Evolutionary conservation across 2,329 filamentous ascomycete species (phyloP).

Genomic region (Diaporthe sp.): DNA sequence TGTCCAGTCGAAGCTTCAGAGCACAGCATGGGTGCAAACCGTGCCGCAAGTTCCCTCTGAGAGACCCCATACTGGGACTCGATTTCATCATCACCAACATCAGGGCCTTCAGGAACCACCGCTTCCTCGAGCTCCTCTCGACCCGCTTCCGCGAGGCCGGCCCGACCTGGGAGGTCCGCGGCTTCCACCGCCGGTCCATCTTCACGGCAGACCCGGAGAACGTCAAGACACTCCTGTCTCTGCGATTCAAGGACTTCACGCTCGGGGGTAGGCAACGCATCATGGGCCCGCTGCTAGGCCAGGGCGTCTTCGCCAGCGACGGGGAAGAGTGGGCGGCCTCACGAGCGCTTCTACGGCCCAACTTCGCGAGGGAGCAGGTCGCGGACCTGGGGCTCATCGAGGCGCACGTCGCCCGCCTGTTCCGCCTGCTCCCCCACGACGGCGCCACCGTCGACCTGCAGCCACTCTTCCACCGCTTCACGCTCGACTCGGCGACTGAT

Average conservation of each 20-base stretch:
- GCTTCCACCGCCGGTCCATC: slow-evolving; percentile 3
- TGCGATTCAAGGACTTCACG: slow-evolving; percentile 9
- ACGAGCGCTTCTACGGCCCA: slow-evolving; percentile 7
- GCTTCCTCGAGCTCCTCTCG: slow-evolving; percentile 8
- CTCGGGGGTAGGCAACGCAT: neutral
- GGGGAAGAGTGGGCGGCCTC: neutral
- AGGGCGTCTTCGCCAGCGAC: slow-evolving; percentile 16
- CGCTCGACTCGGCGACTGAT: slow-evolving; percentile 17
- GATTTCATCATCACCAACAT: slow-evolving; percentile 7
- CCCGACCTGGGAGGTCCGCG: neutral
- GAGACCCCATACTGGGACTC: neutral
- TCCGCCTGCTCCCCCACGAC: neutral
- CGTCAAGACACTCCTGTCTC: slow-evolving; percentile 8
- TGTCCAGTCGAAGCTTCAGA: neutral
- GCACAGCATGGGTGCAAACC: neutral
- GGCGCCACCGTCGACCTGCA: slow-evolving; percentile 18
- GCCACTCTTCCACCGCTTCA: slow-evolving; percentile 6
- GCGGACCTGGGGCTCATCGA: slow-evolving; percentile 20
- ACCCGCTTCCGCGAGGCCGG: neutral
- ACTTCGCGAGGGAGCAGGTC: neutral
- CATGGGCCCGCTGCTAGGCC: slow-evolving; percentile 9
- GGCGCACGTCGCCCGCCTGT: neutral
- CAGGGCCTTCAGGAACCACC: neutral
- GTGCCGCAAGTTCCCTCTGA: neutral
- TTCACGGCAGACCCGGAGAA: slow-evolving; percentile 22